These are phyloP conservation scores for Colletotrichum magnum DNA, from an alignment of 2,329 filamentous ascomycete genomes.

Conservation along the genomic window DNA sequence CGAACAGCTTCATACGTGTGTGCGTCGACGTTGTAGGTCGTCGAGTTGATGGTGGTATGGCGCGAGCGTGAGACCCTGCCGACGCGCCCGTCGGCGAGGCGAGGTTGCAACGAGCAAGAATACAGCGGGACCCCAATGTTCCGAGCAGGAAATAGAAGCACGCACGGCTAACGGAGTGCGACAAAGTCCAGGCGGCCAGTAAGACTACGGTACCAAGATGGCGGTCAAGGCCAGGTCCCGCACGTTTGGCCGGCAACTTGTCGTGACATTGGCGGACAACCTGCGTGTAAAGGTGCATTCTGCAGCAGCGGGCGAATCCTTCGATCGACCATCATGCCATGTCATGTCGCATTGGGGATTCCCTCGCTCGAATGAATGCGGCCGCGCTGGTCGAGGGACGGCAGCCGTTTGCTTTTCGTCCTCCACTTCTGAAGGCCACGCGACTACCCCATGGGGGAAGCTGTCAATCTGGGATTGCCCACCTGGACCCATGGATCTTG, in stretches of 20 bases:
- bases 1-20: background rate
- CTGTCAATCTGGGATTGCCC: background rate
- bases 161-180: background rate
- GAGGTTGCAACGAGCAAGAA: background rate
- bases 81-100: background rate
- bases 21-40: background rate
- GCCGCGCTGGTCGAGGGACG: background rate
- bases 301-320: background rate
- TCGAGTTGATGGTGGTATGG: background rate
- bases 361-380: background rate
- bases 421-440: background rate
- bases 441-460: conserved; percentile 30
- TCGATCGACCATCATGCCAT: background rate
- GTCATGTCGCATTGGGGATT: background rate
- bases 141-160: background rate
- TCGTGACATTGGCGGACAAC: background rate
- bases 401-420: background rate
- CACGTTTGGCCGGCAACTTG: background rate
- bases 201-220: background rate
- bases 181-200: background rate
- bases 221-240: background rate
- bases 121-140: background rate
- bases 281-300: background rate
- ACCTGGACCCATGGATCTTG: background rate
- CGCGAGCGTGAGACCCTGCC: background rate